phyloP scores from a whole-genome alignment of 2,329 filamentous ascomycete genomes.

The Chrysosphaeria jannelii region DNA sequence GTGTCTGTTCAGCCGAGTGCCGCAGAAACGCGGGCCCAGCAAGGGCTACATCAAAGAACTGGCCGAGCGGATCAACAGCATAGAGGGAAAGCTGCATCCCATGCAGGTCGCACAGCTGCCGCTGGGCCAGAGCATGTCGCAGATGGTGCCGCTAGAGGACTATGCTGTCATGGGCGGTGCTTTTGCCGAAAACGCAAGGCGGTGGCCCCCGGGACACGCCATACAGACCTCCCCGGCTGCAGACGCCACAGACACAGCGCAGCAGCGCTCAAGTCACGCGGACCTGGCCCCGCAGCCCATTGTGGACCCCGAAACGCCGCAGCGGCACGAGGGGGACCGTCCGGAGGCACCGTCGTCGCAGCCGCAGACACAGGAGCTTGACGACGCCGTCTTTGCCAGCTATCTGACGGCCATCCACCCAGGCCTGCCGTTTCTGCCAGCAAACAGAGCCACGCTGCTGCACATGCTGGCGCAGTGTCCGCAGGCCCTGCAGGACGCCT shows the following conservation, averaged over 20 bases:
- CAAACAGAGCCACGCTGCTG: slow-evolving; percentile 22
- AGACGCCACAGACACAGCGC: slow-evolving; percentile 10
- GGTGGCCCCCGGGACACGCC: no score
- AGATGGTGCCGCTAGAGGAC: slow-evolving; percentile 8
- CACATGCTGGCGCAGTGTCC: slow-evolving; percentile 25
- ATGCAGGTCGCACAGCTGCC: slow-evolving; percentile 9
- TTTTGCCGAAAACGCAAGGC: slow-evolving; percentile 12
- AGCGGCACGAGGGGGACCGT: slow-evolving; percentile 6
- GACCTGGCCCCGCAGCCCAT: slow-evolving; percentile 3
- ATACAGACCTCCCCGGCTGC: no score
- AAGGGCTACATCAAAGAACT: slow-evolving; percentile 93
- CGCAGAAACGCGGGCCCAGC: slow-evolving; percentile 65
- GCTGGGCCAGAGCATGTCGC: slow-evolving; percentile 11
- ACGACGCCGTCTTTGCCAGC: slow-evolving; percentile 18
- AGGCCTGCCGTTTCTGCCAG: slow-evolving; percentile 33
- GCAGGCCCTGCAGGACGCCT: slow-evolving; percentile 26
- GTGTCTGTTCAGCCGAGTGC: slow-evolving; percentile 65
- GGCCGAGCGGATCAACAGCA: slow-evolving; percentile 52
- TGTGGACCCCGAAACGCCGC: slow-evolving; percentile 2
- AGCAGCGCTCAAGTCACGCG: neutral
- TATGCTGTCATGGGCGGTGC: slow-evolving; percentile 6
- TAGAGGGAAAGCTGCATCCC: slow-evolving; percentile 43
- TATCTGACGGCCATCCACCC: slow-evolving; percentile 36
- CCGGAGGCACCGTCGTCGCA: slow-evolving; percentile 6
- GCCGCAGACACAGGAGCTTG: slow-evolving; percentile 11